Evolutionary conservation across 352 stramenopile genomes (phyloP), one percentile per base, ranked within the genome.

Genomic region (Phytophthora colocasiae): DNA sequence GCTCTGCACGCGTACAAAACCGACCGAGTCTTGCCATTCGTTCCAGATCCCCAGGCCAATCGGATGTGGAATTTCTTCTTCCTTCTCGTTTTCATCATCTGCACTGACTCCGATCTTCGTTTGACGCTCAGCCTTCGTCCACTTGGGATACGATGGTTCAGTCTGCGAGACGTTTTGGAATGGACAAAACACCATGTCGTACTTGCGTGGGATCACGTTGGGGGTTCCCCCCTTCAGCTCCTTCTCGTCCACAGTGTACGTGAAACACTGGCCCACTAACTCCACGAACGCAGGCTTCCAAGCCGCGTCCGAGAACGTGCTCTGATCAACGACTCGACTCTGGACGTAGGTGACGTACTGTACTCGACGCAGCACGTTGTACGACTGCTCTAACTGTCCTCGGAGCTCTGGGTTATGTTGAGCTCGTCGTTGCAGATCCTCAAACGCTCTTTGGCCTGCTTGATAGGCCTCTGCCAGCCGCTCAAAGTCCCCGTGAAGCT

Each of bases 161-260:
- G 69, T 83, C 73, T 93, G 85, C 14, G 87, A 90, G 49, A 92
- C 39, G 67, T 95, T 95, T 59, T 92, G 81, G 66, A 95, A 95
- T 27, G 87, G 87, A 58, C 85, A 93, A 46, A 92, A 59, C 11
- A 79, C 69, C 56, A 92, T 85, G 14, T 77, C 68, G 65, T 89
- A 89, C 38, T 80, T 72, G 22, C 85, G 68, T 48, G 87, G 83
- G 19, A 95, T 78, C 11, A 92, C 83, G 65, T 92, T 95, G 49
- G 82, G 77, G 0, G 85, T 89, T 38, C 83, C 87, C 29, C 87
- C 87, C 45, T 93, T 92, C 38, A 88, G 64, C 56, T 90, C 66
- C 55, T 92, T 93, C 60, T 88, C 83, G 51, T 91, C 71, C 36
- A 91, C 75, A 2, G 61, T 77, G 48, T 79, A 90, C 27, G 73